phyloP scores from a whole-genome alignment of 805 yeast species.

The Cyberlindnera nakhonratchasimensis region DNA sequence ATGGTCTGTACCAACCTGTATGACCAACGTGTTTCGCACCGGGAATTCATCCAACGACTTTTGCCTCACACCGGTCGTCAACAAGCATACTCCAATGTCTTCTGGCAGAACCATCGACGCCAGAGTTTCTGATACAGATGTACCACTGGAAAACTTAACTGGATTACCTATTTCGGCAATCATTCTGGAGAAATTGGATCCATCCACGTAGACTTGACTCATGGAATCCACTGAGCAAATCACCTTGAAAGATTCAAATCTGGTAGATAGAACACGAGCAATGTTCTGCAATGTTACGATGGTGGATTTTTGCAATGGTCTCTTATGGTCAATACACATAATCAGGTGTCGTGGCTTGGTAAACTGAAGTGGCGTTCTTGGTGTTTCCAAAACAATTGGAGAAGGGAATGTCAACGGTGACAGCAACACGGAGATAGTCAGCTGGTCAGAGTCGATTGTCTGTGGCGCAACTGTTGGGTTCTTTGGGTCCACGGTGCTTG shows the following conservation, averaged over 20 bases:
- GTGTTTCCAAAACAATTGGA: slow-evolving; percentile 5
- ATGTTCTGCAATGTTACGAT: slow-evolving; percentile 22
- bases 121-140: neutral
- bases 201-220: slow-evolving; percentile 7
- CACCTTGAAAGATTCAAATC: slow-evolving; percentile 15
- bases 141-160: neutral
- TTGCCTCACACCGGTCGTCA: slow-evolving; percentile 13
- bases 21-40: slow-evolving; percentile 16
- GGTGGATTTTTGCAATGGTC: slow-evolving; percentile 4
- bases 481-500: slow-evolving; percentile 30
- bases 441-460: slow-evolving; percentile 2
- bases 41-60: slow-evolving; percentile 9
- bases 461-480: neutral
- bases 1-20: slow-evolving; percentile 11
- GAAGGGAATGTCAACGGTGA: slow-evolving; percentile 22
- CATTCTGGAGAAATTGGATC: too few species aligned
- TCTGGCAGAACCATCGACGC: slow-evolving; percentile 1
- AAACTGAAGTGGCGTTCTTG: slow-evolving; percentile 11
- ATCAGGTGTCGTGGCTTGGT: slow-evolving; percentile 16
- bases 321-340: slow-evolving; percentile 20
- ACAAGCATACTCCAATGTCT: slow-evolving; percentile 14
- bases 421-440: slow-evolving; percentile 22
- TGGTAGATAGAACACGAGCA: slow-evolving; percentile 17
- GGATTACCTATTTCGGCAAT: slow-evolving; percentile 6
- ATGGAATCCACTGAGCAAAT: slow-evolving; percentile 16